phyloP scores from a whole-genome alignment of 768 basidiomycete species.

The Phallus indusiatus region DNA sequence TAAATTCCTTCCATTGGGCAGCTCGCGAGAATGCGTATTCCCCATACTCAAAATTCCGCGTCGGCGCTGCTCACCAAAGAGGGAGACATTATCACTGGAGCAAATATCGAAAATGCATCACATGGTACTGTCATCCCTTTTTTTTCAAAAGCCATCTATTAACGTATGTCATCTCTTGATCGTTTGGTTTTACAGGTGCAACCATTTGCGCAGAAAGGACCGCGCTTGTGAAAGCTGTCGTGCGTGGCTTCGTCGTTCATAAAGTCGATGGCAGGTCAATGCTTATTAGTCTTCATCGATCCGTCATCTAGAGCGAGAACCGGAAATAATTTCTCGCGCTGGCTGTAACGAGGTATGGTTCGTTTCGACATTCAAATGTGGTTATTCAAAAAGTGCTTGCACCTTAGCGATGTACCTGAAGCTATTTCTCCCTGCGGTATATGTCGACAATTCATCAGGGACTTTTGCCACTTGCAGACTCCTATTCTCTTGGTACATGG shows the following conservation, averaged over 20 bases:
- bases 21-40: constrained; percentile 57
- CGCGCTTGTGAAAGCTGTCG: constrained; percentile 88
- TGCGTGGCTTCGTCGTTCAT: constrained; percentile 33
- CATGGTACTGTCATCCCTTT: too few species aligned
- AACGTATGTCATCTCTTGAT: too few species aligned
- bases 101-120: constrained; percentile 91
- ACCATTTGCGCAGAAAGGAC: constrained; percentile 94
- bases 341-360: constrained; percentile 67
- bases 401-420: constrained; percentile 52
- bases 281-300: too few species aligned
- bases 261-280: not conserved
- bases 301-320: constrained; percentile 61
- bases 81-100: constrained; percentile 70
- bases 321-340: constrained; percentile 59
- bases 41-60: constrained; percentile 87
- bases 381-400: not conserved
- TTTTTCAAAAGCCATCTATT: too few species aligned
- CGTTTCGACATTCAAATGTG: not conserved
- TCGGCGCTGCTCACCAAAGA: constrained; percentile 70
- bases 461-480: constrained; percentile 70
- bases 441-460: constrained; percentile 84
- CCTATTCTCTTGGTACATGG: constrained; percentile 65
- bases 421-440: constrained; percentile 85
- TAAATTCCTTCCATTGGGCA: constrained; percentile 7
- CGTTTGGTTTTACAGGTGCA: constrained; percentile 60